Percentiles rank a stretch among this genome's conserved stretches.
Evolutionary conservation across 148 eudicot genomes (phyloP).

Genomic region (Chenopodium berlandieri): DNA sequence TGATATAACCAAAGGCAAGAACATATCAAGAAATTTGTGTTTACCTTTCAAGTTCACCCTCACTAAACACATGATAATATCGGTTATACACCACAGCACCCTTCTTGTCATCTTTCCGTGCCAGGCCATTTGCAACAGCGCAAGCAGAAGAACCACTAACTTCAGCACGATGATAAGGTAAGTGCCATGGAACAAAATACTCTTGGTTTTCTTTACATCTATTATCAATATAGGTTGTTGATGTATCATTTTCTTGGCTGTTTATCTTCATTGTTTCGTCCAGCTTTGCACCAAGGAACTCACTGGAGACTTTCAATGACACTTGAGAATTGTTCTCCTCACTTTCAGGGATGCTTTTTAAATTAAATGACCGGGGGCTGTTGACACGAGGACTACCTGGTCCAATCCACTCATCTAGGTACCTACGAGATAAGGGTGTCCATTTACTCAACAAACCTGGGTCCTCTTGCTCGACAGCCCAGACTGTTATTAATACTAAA

Average conservation of each 20-base stretch:
- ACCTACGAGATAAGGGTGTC: slow-evolving; percentile 75
- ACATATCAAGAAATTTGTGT: background rate
- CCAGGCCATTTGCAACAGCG: slow-evolving; percentile 80
- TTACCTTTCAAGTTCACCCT: slow-evolving; percentile 98
- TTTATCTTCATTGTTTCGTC: slow-evolving; percentile 16
- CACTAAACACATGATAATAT: slow-evolving; percentile 93
- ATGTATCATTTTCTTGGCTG: slow-evolving; percentile 23
- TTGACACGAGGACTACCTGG: slow-evolving; percentile 70
- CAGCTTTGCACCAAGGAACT: slow-evolving; percentile 24
- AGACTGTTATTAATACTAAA: slow-evolving; percentile 77
- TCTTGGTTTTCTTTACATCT: slow-evolving; percentile 50
- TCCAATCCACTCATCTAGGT: slow-evolving; percentile 94
- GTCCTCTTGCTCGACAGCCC: slow-evolving; percentile 98
- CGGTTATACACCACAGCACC: slow-evolving; percentile 93
- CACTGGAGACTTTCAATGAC: slow-evolving; percentile 25
- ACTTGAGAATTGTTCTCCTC: slow-evolving; percentile 45
- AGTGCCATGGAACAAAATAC: slow-evolving; percentile 97
- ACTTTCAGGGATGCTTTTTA: slow-evolving; percentile 83
- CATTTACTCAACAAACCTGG: slow-evolving; percentile 66
- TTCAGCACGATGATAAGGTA: slow-evolving; percentile 97
- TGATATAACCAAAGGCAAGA: background rate
- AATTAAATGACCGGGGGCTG: slow-evolving; percentile 42
- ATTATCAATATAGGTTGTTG: slow-evolving; percentile 19
- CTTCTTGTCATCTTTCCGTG: slow-evolving; percentile 90
- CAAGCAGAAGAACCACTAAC: slow-evolving; percentile 77